Evolutionary conservation across 371 early-diverging fungal genomes (phyloP), one percentile per base, ranked within the genome.

Genomic region (Mucor saturninus): DNA sequence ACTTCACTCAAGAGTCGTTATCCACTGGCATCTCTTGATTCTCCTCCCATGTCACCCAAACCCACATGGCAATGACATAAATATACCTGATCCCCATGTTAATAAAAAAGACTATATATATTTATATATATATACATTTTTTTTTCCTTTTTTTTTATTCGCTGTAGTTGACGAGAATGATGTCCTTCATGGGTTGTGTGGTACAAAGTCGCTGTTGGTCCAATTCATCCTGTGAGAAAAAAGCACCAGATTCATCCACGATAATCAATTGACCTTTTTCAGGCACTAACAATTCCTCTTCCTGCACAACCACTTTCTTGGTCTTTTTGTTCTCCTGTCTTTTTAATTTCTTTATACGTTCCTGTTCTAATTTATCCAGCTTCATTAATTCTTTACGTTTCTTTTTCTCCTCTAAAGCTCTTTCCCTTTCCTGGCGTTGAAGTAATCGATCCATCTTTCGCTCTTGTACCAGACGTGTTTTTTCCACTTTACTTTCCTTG

Each of bases 41-140:
- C 45, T 28, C 9, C n/a, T 28, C 11, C 30, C 15, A 11, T 11
- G 4, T 11, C 50, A 26, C 68, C 74, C 9, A 64, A 61, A 31
- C 51, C 39, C 32, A 15, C 61, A 5, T 55, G 61, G 28, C 67
- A 71, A 71, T 56, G 61, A 9, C 68, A 71, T 30, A 61, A 68
- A 40, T 59, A 56, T 48, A 64, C 71, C n/a, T 68, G 68, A 45
- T 54, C 62, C 6, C 50, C 57, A 6, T 56, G 15, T 5, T 43
- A n/a, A 43, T 13, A 43, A 43, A 43, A 14, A 43, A 43, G 4
- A n/a, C 7, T 42, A 10, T 42, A 10, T 10, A 6, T 42, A n/a
- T 13, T 0, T 42, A 10, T 42, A 10, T 10, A 6, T 42, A n/a
- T 13, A 42, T 13, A n/a, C 4, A 0, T 42, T 10, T 43, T n/a